Base-by-base conservation (phyloP, 768 basidiomycete species). In the Mycena amicta region DNA sequence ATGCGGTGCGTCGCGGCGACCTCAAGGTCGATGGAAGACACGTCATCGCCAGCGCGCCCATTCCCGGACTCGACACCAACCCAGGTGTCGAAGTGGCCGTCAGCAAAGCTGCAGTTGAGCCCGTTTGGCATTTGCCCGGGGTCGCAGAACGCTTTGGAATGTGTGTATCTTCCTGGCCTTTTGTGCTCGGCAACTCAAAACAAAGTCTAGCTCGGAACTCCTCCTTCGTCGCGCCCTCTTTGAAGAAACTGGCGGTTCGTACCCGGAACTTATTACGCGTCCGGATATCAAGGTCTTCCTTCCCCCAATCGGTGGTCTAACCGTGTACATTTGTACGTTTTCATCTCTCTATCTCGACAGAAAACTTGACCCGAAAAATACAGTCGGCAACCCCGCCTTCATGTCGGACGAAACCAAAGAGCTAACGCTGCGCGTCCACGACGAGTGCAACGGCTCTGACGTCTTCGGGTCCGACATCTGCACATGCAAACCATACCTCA, bases 401-500 rank as follows among this genome's bases (percentile, higher is more conserved):
- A 77, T 94, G 68, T 78, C 80, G 4, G 91, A 95, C 66, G 80
- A 84, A 60, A 78, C 79, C 60, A 93, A 93, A 70, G 90, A 91
- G 61, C 80, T 95, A 20, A 95, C 92, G 0, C 74, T 95, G 3
- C 91, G 93, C 51, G 91, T 95, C 0, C 95, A 98, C 71, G 96
- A 97, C 67, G 94, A 95, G 77, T 98, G 95, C 69, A 95, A 95
- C 67, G 95, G 95, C 4, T 95, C 93, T 5, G 95, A 98, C 71
- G 95, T 97, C 45, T 97, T 97, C 67, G 95, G 95, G 13, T 95
- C 92, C 0, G 91, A 93, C 64, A 94, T 93, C 65, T 93, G 90
- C 68, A 93, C 92, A 0, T 94, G 92, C 82, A 94, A 96, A 65
- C 93, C 94, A 0, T 97, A 97, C 73, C 83, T 96, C 50, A 83